Evolutionary conservation across 495 filamentous ascomycete genomes (phyloP).

Genomic region (Hypoxylon crocopeplum): DNA sequence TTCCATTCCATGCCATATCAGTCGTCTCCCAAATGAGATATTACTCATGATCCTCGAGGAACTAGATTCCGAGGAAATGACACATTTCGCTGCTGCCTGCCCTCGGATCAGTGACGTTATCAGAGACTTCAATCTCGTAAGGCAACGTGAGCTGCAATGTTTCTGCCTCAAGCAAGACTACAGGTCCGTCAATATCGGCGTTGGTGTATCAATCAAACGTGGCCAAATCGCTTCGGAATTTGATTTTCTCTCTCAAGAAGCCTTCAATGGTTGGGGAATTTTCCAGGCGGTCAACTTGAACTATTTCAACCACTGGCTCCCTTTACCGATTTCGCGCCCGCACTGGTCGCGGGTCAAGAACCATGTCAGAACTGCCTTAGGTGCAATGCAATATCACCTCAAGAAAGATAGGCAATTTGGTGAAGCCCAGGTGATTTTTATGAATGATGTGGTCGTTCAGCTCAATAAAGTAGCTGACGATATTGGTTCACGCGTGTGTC

Average conservation of each 20-base stretch:
- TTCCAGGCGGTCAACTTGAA: constrained; percentile 50
- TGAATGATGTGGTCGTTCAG: constrained; percentile 60
- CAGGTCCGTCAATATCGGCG: constrained; percentile 48
- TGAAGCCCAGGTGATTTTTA: constrained; percentile 52
- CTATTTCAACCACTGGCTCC: constrained; percentile 53
- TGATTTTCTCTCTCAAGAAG: constrained; percentile 54
- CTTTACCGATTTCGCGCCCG: constrained; percentile 53
- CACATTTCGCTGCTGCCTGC: constrained; percentile 48
- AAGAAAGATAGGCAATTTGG: constrained; percentile 19
- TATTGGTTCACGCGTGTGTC: neutral
- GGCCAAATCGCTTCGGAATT: constrained; percentile 54
- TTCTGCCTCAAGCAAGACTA: constrained; percentile 57
- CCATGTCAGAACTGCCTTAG: constrained; percentile 31
- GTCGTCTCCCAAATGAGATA: constrained; percentile 49
- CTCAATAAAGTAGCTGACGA: constrained; percentile 44
- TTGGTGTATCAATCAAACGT: constrained; percentile 46
- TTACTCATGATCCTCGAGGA: constrained; percentile 46
- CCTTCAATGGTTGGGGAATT: constrained; percentile 41
- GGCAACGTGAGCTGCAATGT: constrained; percentile 57
- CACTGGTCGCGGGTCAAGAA: constrained; percentile 51
- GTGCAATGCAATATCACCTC: constrained; percentile 16
- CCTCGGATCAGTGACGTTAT: constrained; percentile 44
- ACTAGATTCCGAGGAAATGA: constrained; percentile 50
- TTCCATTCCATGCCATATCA: constrained; percentile 12
- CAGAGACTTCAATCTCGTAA: constrained; percentile 49